Conservation (phyloP, 2,329 filamentous ascomycete species). For the Pseudomassariella vexata region DNA sequence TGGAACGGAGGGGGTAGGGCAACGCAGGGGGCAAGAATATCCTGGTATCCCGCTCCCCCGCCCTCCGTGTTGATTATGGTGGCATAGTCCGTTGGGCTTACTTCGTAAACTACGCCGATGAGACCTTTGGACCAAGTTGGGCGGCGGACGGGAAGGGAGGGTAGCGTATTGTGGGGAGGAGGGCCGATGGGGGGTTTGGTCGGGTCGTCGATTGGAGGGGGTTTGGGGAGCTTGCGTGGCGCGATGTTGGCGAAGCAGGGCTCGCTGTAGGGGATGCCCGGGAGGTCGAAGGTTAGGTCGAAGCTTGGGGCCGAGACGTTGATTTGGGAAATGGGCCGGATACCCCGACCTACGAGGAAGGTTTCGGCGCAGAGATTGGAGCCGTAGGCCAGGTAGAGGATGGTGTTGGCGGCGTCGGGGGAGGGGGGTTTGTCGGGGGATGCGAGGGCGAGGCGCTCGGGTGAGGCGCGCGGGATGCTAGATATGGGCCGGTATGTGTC, state of each 20-base stretch:
- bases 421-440: slow-evolving; percentile 16
- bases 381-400: slow-evolving; percentile 84
- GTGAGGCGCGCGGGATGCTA: slow-evolving; percentile 30
- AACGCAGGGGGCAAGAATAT: slow-evolving; percentile 75
- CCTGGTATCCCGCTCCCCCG: slow-evolving; percentile 76
- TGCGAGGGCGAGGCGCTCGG: slow-evolving; percentile 30
- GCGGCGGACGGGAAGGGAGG: slow-evolving; percentile 32
- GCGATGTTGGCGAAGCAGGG: slow-evolving; percentile 87
- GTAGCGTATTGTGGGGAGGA: slow-evolving; percentile 20
- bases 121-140: slow-evolving; percentile 72
- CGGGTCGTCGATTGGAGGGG: slow-evolving; percentile 22
- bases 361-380: slow-evolving; percentile 80
- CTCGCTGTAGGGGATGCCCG: slow-evolving; percentile 79
- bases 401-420: slow-evolving; percentile 33
- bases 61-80: slow-evolving; percentile 89
- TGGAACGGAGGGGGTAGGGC: slow-evolving; percentile 53
- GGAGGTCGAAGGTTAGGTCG: slow-evolving; percentile 75
- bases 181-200: slow-evolving; percentile 22
- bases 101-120: slow-evolving; percentile 92
- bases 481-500: slow-evolving; percentile 20
- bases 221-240: slow-evolving; percentile 47
- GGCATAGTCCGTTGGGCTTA: slow-evolving; percentile 74
- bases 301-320: slow-evolving; percentile 79
- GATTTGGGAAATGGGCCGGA: slow-evolving; percentile 73
- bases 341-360: slow-evolving; percentile 71